These are phyloP conservation scores for Pichia ethanolica DNA, from an alignment of 805 yeast species.

Conservation along the genomic window DNA sequence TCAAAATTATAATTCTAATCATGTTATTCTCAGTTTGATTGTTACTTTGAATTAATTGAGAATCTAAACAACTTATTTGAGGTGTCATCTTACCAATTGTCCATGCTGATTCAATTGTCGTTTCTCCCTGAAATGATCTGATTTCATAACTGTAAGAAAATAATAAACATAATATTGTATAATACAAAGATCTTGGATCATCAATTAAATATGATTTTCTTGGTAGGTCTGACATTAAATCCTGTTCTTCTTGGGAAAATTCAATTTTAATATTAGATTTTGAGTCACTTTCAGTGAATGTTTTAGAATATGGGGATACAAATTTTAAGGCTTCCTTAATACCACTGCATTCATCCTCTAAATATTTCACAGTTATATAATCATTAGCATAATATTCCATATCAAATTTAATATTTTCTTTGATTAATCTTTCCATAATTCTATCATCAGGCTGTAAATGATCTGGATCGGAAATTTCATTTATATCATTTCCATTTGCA, in stretches of 20 bases:
- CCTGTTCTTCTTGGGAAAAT: constrained; percentile 55
- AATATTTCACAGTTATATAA: constrained; percentile 51
- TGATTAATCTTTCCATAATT: constrained; percentile 54
- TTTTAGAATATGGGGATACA: constrained; percentile 40
- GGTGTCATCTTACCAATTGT: constrained; percentile 82
- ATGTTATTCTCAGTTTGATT: constrained; percentile 28
- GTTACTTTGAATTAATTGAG: constrained; percentile 36
- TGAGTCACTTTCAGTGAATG: constrained; percentile 29
- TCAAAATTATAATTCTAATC: constrained; percentile 48
- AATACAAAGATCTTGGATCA: constrained; percentile 48
- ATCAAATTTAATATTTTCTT: constrained; percentile 73
- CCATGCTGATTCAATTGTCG: constrained; percentile 89
- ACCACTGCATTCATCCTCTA: constrained; percentile 35
- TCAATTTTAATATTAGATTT: constrained; percentile 34
- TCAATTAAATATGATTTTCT: constrained; percentile 50
- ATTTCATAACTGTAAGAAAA: constrained; percentile 72
- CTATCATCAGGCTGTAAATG: constrained; percentile 49
- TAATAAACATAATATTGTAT: constrained; percentile 56
- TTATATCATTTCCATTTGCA: constrained; percentile 83
- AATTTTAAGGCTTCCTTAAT: constrained; percentile 40
- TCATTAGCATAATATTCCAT: constrained; percentile 87
- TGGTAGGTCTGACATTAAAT: constrained; percentile 64
- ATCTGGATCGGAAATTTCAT: constrained; percentile 82
- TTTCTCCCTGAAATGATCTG: constrained; percentile 63
- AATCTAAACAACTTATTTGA: constrained; percentile 66